These are phyloP conservation scores for Onygena corvina DNA, from an alignment of 2,329 filamentous ascomycete species.

Conservation along the genomic window DNA sequence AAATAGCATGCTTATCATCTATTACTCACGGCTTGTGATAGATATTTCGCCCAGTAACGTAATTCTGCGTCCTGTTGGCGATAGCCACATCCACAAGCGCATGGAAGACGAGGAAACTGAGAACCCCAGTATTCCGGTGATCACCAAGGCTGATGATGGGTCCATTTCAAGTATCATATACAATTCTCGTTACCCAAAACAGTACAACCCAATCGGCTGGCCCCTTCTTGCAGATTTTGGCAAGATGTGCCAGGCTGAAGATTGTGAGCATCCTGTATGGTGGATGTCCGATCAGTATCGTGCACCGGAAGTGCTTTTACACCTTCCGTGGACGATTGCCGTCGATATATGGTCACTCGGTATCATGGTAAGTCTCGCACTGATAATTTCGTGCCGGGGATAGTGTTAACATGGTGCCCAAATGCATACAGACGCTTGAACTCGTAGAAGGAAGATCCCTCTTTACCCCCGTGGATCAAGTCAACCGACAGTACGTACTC, in stretches of 20 bases:
- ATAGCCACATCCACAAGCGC: slow-evolving; percentile 11
- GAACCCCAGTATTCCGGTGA: slow-evolving; percentile 11
- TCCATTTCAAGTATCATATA: slow-evolving; percentile 9
- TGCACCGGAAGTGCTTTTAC: slow-evolving; percentile 19
- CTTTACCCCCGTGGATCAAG: slow-evolving; percentile 20
- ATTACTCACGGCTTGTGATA: slow-evolving; percentile 8
- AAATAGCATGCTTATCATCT: background rate
- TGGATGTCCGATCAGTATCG: slow-evolving; percentile 21
- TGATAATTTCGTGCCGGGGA: too few species aligned
- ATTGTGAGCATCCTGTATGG: slow-evolving; percentile 13
- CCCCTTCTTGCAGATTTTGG: slow-evolving; percentile 21
- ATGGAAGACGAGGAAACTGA: slow-evolving; percentile 13
- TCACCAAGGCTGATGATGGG: slow-evolving; percentile 6
- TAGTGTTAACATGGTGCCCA: background rate
- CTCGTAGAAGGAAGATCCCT: slow-evolving; percentile 21
- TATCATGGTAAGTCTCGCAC: slow-evolving; percentile 18
- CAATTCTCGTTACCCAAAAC: slow-evolving; percentile 9
- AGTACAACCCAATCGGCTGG: slow-evolving; percentile 11
- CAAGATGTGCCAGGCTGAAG: slow-evolving; percentile 11
- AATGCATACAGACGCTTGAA: slow-evolving; percentile 19
- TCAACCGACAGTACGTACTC: slow-evolving; percentile 20
- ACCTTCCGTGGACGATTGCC: slow-evolving; percentile 18
- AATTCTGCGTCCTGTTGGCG: slow-evolving; percentile 8
- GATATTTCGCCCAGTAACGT: slow-evolving; percentile 16
- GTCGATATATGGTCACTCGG: slow-evolving; percentile 22